Base-by-base conservation (phyloP, 805 yeast genomes). In the Candida berthetii region DNA sequence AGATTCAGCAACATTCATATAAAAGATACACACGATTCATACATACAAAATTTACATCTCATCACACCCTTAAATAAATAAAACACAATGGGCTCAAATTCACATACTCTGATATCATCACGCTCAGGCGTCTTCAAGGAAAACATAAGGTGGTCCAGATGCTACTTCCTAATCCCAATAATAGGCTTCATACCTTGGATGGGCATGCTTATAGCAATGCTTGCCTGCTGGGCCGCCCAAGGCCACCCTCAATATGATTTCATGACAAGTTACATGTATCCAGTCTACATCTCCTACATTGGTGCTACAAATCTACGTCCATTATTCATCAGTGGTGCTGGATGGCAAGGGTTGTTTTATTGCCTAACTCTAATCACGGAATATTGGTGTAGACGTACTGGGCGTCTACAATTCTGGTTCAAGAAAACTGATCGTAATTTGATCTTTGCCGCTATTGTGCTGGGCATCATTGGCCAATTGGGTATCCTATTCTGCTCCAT, bases 301-400 rank as follows among this genome's bases (percentile, higher is more conserved):
- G 96, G 91, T 3, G 96, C 97, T 9, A 85, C 96, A 9, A 81
- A 80, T 50, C 65, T 88, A 38, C 85, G 89, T 58, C 95, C 96
- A 1, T 62, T 90, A 17, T 91, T 91, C 61, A 87, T 90, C 31
- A 65, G 83, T 15, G 82, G 95, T 52, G 69, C 86, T 2, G 86
- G 82, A 0, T 71, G 80, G 57, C 96, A 88, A 64, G 95, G 89
- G 13, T 64, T 85, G 4, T 79, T 85, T 50, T 85, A 78, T 48
- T 77, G 79, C 31, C 68, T 85, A 31, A 71, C 89, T 1, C 61
- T 85, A 25, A 60, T 76, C 5, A 67, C 79, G 48, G 96, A 86
- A 55, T 76, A 74, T 48, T 68, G 66, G 44, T 72, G 86, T 32
- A 68, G 96, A 31, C 71, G 72, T 27, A 64, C 65, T 11, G 75